phyloP scores from a whole-genome alignment of 176 grass and related monocot species.

The Cenchrus purpureus region DNA sequence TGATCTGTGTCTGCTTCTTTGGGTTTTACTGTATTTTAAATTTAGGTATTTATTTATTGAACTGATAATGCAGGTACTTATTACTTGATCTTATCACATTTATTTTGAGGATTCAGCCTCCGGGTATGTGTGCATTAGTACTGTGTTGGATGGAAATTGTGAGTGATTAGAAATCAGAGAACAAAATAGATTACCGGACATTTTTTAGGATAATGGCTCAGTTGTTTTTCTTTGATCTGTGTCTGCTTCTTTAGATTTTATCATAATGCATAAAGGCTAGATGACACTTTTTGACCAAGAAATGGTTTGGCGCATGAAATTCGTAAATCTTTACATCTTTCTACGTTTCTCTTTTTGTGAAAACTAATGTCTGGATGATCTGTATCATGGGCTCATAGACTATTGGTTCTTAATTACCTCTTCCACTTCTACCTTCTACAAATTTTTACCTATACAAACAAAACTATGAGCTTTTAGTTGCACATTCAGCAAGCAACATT shows the following conservation, averaged over 20 bases:
- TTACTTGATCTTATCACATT: not conserved
- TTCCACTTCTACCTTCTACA: not conserved
- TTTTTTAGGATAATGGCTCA: no score
- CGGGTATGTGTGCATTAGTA: not conserved
- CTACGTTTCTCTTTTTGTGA: constrained; percentile 29
- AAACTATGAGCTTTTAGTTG: constrained; percentile 5
- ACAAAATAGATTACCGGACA: no score
- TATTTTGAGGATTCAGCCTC: not conserved
- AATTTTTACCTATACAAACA: constrained; percentile 9
- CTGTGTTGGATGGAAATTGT: not conserved
- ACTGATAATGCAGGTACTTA: not conserved
- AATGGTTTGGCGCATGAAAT: no score
- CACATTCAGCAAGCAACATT: not conserved
- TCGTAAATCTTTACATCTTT: not conserved
- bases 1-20: no score
- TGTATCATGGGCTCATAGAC: not conserved
- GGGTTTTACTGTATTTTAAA: not conserved
- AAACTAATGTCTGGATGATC: not conserved
- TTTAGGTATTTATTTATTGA: not conserved
- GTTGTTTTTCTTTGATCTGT: no score
- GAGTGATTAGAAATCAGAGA: not conserved
- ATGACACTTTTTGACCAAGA: no score
- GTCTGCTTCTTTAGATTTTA: no score
- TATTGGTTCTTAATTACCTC: constrained; percentile 16
- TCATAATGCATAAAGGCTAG: no score